These are phyloP conservation scores for Lentinula guzmanii DNA, from an alignment of 768 basidiomycete species.

Conservation along the genomic window DNA sequence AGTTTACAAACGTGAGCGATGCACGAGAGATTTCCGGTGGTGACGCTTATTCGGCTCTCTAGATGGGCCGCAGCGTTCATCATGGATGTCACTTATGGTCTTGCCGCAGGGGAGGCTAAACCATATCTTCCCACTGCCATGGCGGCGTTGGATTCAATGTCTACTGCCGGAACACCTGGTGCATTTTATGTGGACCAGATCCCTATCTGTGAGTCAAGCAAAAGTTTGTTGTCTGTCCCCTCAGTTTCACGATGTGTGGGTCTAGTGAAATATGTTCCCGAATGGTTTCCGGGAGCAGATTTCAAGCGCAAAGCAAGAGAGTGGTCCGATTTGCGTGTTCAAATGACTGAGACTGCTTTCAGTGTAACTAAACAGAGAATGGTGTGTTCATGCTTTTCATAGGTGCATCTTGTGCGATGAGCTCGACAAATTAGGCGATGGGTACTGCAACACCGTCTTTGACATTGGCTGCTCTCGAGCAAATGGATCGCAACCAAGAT, in stretches of 20 bases:
- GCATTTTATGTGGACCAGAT: conserved; percentile 29
- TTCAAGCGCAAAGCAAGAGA: conserved; percentile 30
- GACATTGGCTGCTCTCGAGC: conserved; percentile 4
- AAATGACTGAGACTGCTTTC: conserved; percentile 28
- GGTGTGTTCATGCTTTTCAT: conserved; percentile 16
- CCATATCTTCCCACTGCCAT: conserved; percentile 8
- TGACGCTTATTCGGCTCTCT: not conserved
- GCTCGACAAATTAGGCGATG: conserved; percentile 5
- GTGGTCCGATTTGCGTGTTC: conserved; percentile 22
- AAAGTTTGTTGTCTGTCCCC: not conserved
- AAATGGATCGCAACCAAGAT: not conserved
- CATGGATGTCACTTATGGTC: conserved; percentile 23
- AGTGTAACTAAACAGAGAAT: conserved; percentile 18
- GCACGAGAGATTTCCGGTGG: not conserved
- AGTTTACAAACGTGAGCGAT: not conserved
- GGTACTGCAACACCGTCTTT: conserved; percentile 12
- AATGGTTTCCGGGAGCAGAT: conserved; percentile 35
- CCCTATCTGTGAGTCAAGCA: conserved; percentile 17
- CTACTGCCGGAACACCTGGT: conserved; percentile 14
- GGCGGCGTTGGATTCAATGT: conserved; percentile 10
- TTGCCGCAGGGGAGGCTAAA: conserved; percentile 8
- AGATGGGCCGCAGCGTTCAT: conserved; percentile 17
- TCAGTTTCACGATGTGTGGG: not conserved
- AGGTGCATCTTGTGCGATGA: not conserved
- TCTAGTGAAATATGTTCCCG: conserved; percentile 30